Conservation (phyloP, 768 basidiomycete genomes). For the Naematelia aurantialba region DNA sequence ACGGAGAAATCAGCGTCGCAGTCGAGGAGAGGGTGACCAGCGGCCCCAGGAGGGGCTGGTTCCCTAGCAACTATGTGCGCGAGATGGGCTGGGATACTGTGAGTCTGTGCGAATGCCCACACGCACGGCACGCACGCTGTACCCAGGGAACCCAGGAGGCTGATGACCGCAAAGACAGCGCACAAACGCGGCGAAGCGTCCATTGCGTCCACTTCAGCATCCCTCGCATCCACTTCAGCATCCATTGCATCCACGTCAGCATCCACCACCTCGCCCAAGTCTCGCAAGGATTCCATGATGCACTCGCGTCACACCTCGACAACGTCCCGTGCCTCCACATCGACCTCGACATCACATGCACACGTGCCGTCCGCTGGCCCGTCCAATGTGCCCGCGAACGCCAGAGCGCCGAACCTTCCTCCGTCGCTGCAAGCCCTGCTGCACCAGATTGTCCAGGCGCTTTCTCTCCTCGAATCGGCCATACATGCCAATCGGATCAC, state of each 20-base stretch:
- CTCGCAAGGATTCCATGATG: neutral
- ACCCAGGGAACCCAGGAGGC: neutral
- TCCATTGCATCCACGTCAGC: constrained; percentile 6
- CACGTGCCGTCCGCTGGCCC: constrained; percentile 26
- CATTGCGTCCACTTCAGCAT: neutral
- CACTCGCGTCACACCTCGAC: constrained; percentile 23
- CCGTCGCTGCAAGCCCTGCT: constrained; percentile 71
- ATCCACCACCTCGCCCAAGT: constrained; percentile 6
- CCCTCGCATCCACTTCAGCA: neutral
- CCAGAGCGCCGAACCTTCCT: constrained; percentile 56
- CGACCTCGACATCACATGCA: constrained; percentile 35
- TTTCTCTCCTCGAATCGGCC: constrained; percentile 79
- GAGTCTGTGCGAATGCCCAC: constrained; percentile 6
- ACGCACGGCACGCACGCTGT: neutral
- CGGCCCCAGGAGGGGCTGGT: constrained; percentile 74
- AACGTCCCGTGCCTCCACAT: constrained; percentile 22
- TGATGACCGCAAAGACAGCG: neutral
- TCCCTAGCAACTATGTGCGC: constrained; percentile 81
- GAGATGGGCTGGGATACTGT: constrained; percentile 27
- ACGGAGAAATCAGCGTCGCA: constrained; percentile 78
- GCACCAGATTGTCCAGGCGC: constrained; percentile 75
- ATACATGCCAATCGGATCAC: constrained; percentile 69
- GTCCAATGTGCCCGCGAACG: neutral
- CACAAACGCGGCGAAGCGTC: neutral
- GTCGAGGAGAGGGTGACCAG: constrained; percentile 17